Evolutionary conservation across 305 asterid genomes (phyloP), one percentile per base, ranked within the genome.

Genomic region (Rubia balearica): DNA sequence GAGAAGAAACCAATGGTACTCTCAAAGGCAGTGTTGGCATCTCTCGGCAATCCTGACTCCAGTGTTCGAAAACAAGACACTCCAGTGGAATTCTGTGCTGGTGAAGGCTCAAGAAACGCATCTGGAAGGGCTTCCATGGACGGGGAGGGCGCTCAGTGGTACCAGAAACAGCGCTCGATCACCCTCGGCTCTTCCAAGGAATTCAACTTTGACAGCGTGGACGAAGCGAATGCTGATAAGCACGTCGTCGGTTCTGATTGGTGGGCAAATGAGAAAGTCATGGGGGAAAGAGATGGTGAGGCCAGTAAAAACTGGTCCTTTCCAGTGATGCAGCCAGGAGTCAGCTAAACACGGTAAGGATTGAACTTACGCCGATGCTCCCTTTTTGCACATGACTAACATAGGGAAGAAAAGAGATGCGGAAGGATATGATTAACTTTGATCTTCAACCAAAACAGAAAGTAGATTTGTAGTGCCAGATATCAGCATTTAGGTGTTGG

Each of bases 131-230:
- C 77, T 61, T 79, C 71, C 19, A 13, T 43, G n/a, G 82, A 83
- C 16, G 80, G 72, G 22, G 88, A 85, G 64, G 81, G 71, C 43
- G 82, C 81, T 68, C 66, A 49, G 27, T 41, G 73, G 46, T 87
- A 82, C 72, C 85, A 74, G 65, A 89, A 82, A 78, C 83, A 80
- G 70, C 81, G 90, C 51, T 84, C 97, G 7, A 79, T 83, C 76
- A 90, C 93, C 56, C 89, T 89, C 8, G 95, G 96, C 68, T 91
- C 96, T 41, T 70, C 87, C n/a, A 90, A 87, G 78, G 99, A 94
- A 68, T 91, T 91, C 67, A 88, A 89, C 81, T 91, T 94, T 38
- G 90, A 87, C 77, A 88, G 83, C 30, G 78, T 85, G 9, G 92
- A 88, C 27, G 92, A 85, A 57, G 84, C 77, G 55, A 80, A 73